Evolutionary conservation across 2,329 filamentous ascomycete genomes (phyloP), one percentile per base, ranked within the genome.

Genomic region (Cladosporium velox): DNA sequence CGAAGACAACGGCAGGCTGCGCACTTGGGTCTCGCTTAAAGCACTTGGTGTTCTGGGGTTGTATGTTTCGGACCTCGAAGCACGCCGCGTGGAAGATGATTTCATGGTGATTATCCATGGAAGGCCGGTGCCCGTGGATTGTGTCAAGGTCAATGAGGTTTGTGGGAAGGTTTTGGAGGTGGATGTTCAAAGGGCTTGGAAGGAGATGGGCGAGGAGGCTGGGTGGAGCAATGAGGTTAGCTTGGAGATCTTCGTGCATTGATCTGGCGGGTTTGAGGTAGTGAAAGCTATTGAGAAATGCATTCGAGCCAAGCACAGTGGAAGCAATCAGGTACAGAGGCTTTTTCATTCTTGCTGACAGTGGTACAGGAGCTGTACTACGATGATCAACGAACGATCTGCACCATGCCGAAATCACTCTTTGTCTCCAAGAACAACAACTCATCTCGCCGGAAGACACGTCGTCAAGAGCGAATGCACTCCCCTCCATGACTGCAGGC

Each of bases 221-320:
- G 88, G 90, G 8, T 96, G 91, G 89, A 90, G 88, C 70, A 96
- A 97, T 75, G 91, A 96, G 76, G 85, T 93, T 44, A 83, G 86
- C 67, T 80, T 96, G 51, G 88, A 89, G 75, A 77, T 92, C 5
- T 89, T 84, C 68, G 75, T 85, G 41, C 58, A 54, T 11, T 71
- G 47, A 66, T 28, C 4, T 21, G 51, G 21, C 2, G 49, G 58
- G 3, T 30, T 54, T 52, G 49, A 52, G 49, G 41, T 12, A 47
- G 38, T 6, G 10, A 4, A 44, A 21, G 18, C 5, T 8, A 44
- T 44, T n/a, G 18, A 44, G 15, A 44, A 44, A 10, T 44, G 38
- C 15, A 44, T n/a, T 14, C 12, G 34, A 35, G 34, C 3, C 34
- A 14, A 35, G 15, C 35, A 41, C 35, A 41, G 15, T 18, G 35